These are phyloP conservation scores for Dipteronia sinensis DNA, from an alignment of 345 rosid species.

Conservation along the genomic window DNA sequence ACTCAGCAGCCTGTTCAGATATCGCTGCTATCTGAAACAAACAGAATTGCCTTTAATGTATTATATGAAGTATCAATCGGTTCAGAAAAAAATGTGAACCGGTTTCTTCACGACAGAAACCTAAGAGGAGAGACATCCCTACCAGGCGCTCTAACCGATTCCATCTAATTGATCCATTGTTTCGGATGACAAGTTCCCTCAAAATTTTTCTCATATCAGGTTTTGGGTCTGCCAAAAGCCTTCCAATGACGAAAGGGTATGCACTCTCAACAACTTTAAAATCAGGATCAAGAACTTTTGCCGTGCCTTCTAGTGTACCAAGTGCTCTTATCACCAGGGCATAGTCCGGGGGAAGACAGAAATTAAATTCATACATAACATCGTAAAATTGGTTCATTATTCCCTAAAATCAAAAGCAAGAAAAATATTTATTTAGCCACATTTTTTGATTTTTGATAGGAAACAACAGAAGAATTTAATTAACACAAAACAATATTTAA, in stretches of 20 bases:
- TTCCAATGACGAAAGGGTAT: slow-evolving; percentile 85
- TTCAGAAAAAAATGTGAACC: background rate
- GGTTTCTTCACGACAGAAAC: background rate
- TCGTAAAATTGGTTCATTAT: slow-evolving; percentile 83
- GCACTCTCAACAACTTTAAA: slow-evolving; percentile 91
- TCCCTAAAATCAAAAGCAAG: slow-evolving; percentile 52
- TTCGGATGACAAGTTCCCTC: slow-evolving; percentile 79
- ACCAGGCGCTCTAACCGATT: slow-evolving; percentile 92
- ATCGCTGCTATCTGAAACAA: slow-evolving; percentile 78
- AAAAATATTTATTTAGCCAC: background rate
- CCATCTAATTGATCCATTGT: slow-evolving; percentile 95
- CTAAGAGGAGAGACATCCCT: slow-evolving; percentile 19
- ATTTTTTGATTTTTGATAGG: background rate
- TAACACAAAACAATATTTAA: background rate
- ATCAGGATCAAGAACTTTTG: slow-evolving; percentile 88
- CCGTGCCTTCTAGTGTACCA: slow-evolving; percentile 95
- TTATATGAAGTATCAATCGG: background rate
- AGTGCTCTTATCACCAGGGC: slow-evolving; percentile 93
- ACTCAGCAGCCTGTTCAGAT: slow-evolving; percentile 75
- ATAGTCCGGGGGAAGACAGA: slow-evolving; percentile 93
- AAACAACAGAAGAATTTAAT: background rate
- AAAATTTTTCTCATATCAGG: slow-evolving; percentile 95
- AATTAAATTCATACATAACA: slow-evolving; percentile 87
- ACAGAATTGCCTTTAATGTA: background rate
- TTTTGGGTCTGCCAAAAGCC: slow-evolving; percentile 84